phyloP scores from a whole-genome alignment of 1,139 yeast genomes.

The Protomyces pachydermus region DNA sequence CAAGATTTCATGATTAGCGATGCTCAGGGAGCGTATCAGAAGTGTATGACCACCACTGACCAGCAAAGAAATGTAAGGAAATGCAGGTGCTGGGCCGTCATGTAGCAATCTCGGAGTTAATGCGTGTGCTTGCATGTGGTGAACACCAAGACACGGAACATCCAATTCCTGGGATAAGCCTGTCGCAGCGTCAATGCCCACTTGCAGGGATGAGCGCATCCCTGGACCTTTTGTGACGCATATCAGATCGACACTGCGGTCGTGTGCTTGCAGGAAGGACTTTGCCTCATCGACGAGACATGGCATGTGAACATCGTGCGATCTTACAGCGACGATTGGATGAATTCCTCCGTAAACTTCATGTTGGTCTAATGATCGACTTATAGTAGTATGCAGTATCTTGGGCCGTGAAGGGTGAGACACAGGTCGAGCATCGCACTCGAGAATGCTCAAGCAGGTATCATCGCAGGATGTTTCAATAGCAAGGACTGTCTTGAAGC shows the following conservation, averaged over 20 bases:
- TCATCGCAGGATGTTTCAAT: constrained; percentile 96
- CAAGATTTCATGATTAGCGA: constrained; percentile 64
- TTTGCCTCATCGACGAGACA: constrained; percentile 44
- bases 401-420: constrained; percentile 43
- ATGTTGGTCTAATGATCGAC: constrained; percentile 55
- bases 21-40: constrained; percentile 61
- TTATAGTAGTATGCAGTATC: constrained; percentile 47
- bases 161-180: constrained; percentile 77
- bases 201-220: constrained; percentile 81
- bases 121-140: constrained; percentile 89
- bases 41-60: constrained; percentile 96
- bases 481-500: constrained; percentile 47
- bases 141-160: constrained; percentile 79
- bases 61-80: constrained; percentile 73
- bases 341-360: constrained; percentile 72
- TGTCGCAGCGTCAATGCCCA: constrained; percentile 78
- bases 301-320: constrained; percentile 61
- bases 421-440: constrained; percentile 43
- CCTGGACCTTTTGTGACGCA: constrained; percentile 98
- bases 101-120: constrained; percentile 57
- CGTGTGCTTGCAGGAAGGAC: constrained; percentile 26
- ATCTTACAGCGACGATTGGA: constrained; percentile 78
- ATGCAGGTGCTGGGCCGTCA: constrained; percentile 50
- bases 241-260: constrained; percentile 57
- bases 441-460: constrained; percentile 72